These are phyloP conservation scores for Viridothelium virens DNA, from an alignment of 495 filamentous ascomycete species.

Conservation along the genomic window DNA sequence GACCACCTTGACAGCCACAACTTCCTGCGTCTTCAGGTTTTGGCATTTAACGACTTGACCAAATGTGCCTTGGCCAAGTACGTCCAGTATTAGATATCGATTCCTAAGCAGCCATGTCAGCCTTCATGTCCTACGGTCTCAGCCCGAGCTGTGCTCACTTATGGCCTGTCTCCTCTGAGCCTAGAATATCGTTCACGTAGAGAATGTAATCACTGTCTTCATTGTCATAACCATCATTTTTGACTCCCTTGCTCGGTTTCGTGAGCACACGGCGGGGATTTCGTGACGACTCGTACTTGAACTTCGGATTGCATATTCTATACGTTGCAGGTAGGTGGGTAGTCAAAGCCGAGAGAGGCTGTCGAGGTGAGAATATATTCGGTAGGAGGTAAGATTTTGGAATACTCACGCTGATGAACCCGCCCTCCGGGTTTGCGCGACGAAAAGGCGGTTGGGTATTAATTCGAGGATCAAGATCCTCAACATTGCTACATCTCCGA, in stretches of 20 bases:
- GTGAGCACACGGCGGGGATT: slow-evolving; percentile 94
- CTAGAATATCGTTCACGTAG: slow-evolving; percentile 97
- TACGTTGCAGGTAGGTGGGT: slow-evolving; percentile 91
- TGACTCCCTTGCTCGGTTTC: slow-evolving; percentile 97
- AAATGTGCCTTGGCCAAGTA: slow-evolving; percentile 96
- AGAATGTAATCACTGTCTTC: slow-evolving; percentile 99
- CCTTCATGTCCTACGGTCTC: slow-evolving; percentile 44
- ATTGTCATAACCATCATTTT: slow-evolving; percentile 99
- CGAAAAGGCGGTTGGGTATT: slow-evolving; percentile 84
- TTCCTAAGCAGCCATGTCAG: slow-evolving; percentile 50
- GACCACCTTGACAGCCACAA: slow-evolving; percentile 98
- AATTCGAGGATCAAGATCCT: slow-evolving; percentile 73
- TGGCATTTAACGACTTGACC: slow-evolving; percentile 99
- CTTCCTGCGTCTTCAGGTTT: slow-evolving; percentile 94
- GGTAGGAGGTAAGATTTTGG: slow-evolving; percentile 5
- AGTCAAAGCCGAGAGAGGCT: slow-evolving; percentile 96
- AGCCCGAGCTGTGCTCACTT: slow-evolving; percentile 39
- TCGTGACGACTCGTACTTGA: slow-evolving; percentile 99
- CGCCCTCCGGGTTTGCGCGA: slow-evolving; percentile 91
- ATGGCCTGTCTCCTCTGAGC: slow-evolving; percentile 94
- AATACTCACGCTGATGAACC: slow-evolving; percentile 87
- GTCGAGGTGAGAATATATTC: slow-evolving; percentile 15
- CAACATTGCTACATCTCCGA: slow-evolving; percentile 59
- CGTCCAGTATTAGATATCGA: slow-evolving; percentile 95
- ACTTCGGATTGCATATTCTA: slow-evolving; percentile 93